Base-by-base conservation (phyloP, 805 yeast species). In the Metschnikowia peoriensis region DNA sequence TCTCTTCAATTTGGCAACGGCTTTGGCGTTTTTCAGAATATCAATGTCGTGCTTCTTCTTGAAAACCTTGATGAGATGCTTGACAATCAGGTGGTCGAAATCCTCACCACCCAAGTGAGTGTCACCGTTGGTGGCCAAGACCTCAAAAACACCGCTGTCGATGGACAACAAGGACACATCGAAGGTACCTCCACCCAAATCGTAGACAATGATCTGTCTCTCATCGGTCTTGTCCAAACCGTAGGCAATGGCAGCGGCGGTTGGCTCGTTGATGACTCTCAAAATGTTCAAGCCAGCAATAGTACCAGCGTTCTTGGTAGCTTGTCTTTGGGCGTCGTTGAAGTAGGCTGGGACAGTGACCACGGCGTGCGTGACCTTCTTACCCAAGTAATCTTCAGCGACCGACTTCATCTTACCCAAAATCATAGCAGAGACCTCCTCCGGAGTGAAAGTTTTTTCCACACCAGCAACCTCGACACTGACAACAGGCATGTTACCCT, bases 401-500 rank as follows among this genome's bases (percentile, higher is more conserved):
- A 59, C 59, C n/a, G 58, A 56, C 79, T 84, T 90, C 94, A 87
- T 87, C 80, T 91, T 91, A 69, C 82, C 77, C 69, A 91, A 80
- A 60, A 91, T 87, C 97, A 92, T 92, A 51, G 96, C 89, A 44
- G 96, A 88, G 66, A 92, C 84, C 80, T 92, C 97, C 79, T 92
- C 97, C 60, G 97, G 97, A 51, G 96, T 82, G 80, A 92, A 92
- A 50, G 79, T 78, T 78, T 90, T 90, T 64, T 83, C 83, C 77
- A 90, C 97, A 67, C 88, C 91, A 67, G 86, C 84, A 78, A 80
- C 86, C 69, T 87, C 87, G 63, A 88, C 96, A 73, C 85, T 83
- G 58, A 90, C 87, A 66, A 84, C 82, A 57, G 96, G 93, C 75
- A 88, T 88, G 60, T 87, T 85, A 61, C 80, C 84, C 69, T 80